Evolutionary conservation across 2,329 filamentous ascomycete species (phyloP), one percentile per base, ranked within the genome.

Genomic region (Coleophoma crateriformis): DNA sequence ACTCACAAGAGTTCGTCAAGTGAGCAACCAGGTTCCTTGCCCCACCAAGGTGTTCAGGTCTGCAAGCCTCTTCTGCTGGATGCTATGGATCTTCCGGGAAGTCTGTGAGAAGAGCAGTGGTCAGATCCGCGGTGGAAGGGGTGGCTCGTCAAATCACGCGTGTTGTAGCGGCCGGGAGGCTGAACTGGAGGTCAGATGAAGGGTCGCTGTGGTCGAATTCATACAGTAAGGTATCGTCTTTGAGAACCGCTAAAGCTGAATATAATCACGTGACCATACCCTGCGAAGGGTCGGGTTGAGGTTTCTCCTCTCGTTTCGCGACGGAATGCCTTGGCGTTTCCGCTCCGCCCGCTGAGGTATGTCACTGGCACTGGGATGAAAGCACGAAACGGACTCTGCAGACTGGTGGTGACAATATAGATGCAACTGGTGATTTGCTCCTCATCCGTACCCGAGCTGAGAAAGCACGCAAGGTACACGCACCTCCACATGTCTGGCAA

Each of bases 11-110:
- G 48, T 50, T 50, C 53, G 49, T 53, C 54, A 46, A 50, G 45
- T 27, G 44, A 49, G 46, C 52, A 37, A 49, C 48, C 37, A 38
- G 37, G 49, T 37, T 46, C 51, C 39, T 50, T 64, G 60, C 62
- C 62, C 62, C 62, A 62, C 62, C 58, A 64, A 61, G 54, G 55
- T 56, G 55, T 55, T 38, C 53, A 52, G 48, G 58, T 54, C 50
- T 59, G 52, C 47, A 33, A 49, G 50, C n/a, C 33, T 45, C 39
- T 34, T 44, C 13, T 13, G 34, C 17, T 42, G 45, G 15, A 12
- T 11, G 19, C 44, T 7, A 17, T 22, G 42, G 19, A 37, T 37
- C 35, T 40, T 27, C 44, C 13, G 47, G 27, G 6, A 33, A 37
- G 49, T 48, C 3, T 44, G 20, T 27, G 35, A 17, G 35, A 38